Base-by-base conservation (phyloP, 2,329 filamentous ascomycete genomes). In the Claviceps pusilla region DNA sequence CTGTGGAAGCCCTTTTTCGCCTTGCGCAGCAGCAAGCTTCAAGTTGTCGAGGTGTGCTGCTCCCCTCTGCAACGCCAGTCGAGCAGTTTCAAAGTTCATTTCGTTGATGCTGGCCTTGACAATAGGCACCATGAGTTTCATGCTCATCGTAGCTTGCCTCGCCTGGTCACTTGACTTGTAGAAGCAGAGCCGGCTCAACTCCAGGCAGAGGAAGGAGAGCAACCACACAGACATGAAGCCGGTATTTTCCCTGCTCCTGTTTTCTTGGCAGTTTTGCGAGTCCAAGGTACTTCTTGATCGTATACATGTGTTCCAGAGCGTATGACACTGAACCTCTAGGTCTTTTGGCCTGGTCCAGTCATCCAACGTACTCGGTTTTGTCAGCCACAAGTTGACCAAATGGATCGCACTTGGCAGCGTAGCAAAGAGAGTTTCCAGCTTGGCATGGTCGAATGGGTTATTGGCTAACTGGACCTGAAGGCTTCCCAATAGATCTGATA, bases 51-150 rank as follows among this genome's bases (percentile, higher is more conserved):
- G 28, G 11, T 49, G 31, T 14, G 43, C 48, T 16, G 82, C 80
- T 52, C 81, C 80, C 57, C 78, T 80, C 60, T 84, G 80, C 48
- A 94, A 71, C 0, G 82, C 75, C 39, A 76, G 75, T 6, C 77
- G 71, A 0, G 80, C 80, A n/a, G 81, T 69, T 10, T 78, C 76
- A 1, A 81, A 57, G 29, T 86, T 76, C 3, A 69, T 65, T 3
- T 71, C 68, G n/a, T 79, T 78, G 75, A 66, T 61, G 56, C 63
- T 66, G 43, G 62, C 60, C 69, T 64, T 72, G 76, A 79, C 76
- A 47, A 93, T 71, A 60, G 83, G 87, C 55, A 94, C 69, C 11
- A 82, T 83, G 59, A 87, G 69, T 62, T 78, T 83, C 63, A 88
- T 71, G 24, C 88, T 66, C 54, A 85, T 78, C 35, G 80, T 64